Conservation (phyloP, 139 green algal species). For the Nannochloris sp. region DNA sequence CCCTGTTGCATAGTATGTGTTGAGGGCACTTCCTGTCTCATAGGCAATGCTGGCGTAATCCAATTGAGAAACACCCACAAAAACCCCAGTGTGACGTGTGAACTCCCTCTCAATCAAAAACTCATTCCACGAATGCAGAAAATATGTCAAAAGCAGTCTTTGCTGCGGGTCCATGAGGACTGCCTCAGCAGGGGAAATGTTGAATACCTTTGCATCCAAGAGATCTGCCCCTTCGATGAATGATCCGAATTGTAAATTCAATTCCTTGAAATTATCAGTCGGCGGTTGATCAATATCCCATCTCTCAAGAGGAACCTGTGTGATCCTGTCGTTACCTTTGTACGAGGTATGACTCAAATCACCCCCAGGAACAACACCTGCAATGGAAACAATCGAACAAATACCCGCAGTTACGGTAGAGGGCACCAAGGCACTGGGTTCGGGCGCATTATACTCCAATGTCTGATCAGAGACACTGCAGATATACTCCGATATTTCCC, state of each 20-base stretch:
- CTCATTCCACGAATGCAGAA: constrained; percentile 16
- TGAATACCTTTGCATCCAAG: constrained; percentile 44
- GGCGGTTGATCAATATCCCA: constrained; percentile 37
- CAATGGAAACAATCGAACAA: constrained; percentile 7
- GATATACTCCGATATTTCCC: constrained; percentile 22
- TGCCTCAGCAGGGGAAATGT: constrained; percentile 41
- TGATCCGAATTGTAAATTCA: constrained; percentile 44
- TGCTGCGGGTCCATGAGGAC: constrained; percentile 72
- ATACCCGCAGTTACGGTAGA: not conserved
- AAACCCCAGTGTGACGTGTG: constrained; percentile 42
- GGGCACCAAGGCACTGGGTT: not conserved
- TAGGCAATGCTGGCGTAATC: constrained; percentile 55
- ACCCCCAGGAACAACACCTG: constrained; percentile 20
- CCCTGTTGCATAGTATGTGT: constrained; percentile 26
- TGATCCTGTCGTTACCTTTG: constrained; percentile 23
- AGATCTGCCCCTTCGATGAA: constrained; percentile 38
- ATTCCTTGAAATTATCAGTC: constrained; percentile 7
- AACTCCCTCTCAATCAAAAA: not conserved
- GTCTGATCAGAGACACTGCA: not conserved
- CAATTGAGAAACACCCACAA: constrained; percentile 65
- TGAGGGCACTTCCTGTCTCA: constrained; percentile 13
- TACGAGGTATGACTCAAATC: constrained; percentile 2
- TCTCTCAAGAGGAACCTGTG: constrained; percentile 32
- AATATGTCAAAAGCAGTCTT: constrained; percentile 49
- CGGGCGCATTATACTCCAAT: not conserved